Conservation (phyloP, 2,329 filamentous ascomycete species). For the Whalleya microplaca region DNA sequence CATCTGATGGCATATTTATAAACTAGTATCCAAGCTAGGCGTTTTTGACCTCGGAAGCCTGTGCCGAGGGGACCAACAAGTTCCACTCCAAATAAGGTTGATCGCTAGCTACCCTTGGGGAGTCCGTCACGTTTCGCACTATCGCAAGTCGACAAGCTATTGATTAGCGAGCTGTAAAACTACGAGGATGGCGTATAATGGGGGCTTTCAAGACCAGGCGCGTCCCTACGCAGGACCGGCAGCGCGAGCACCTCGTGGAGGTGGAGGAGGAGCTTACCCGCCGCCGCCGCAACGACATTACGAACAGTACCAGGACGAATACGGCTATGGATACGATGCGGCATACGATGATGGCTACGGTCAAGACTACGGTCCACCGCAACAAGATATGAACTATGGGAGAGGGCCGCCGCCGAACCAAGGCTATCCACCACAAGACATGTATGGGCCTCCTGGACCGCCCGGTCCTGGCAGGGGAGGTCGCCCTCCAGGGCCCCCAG, state of each 20-base stretch:
- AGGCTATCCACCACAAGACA: conserved; percentile 48
- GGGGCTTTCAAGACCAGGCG: conserved; percentile 48
- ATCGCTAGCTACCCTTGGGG: not conserved
- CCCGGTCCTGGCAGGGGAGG: conserved; percentile 46
- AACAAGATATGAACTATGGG: conserved; percentile 51
- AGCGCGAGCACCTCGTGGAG: conserved; percentile 41
- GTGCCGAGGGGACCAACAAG: conserved; percentile 10
- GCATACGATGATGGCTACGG: conserved; percentile 46
- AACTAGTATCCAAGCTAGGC: not conserved
- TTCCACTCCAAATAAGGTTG: not conserved
- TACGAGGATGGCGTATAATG: conserved; percentile 55
- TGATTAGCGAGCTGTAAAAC: conserved; percentile 2
- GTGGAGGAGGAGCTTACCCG: conserved; percentile 33
- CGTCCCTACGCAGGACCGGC: conserved; percentile 54
- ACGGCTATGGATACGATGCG: conserved; percentile 49
- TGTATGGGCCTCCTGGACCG: conserved; percentile 41
- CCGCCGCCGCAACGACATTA: conserved; percentile 41
- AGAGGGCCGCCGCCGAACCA: conserved; percentile 45
- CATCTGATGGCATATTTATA: not conserved
- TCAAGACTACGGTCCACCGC: conserved; percentile 43
- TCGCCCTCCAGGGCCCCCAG: conserved; percentile 42
- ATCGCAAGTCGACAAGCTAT: not conserved
- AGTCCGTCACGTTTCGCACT: not conserved
- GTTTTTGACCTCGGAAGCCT: conserved; percentile 9
- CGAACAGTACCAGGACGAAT: conserved; percentile 50